phyloP scores from a whole-genome alignment of 2,329 filamentous ascomycete species.

The Colletotrichum chrysophilum region DNA sequence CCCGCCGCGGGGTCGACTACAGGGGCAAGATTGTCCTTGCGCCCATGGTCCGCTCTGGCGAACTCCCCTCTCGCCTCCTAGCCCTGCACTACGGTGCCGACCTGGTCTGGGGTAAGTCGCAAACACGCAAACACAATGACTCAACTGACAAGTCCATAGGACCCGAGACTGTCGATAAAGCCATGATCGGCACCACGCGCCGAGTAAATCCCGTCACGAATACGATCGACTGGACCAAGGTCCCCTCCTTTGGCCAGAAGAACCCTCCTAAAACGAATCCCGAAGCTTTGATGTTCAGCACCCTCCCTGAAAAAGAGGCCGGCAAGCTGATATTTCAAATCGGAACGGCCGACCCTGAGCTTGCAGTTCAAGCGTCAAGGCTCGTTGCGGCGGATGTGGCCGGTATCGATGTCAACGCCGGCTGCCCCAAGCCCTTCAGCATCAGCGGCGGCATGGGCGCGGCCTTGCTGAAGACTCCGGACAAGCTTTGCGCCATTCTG shows the following conservation, averaged over 20 bases:
- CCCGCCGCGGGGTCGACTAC: slow-evolving; percentile 89
- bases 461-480: slow-evolving; percentile 83
- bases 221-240: slow-evolving; percentile 84
- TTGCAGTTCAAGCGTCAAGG: slow-evolving; percentile 83
- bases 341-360: slow-evolving; percentile 82
- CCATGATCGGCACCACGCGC: slow-evolving; percentile 86
- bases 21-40: slow-evolving; percentile 92
- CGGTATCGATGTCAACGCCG: slow-evolving; percentile 96
- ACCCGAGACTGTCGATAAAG: slow-evolving; percentile 91
- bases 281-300: slow-evolving; percentile 80
- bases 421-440: slow-evolving; percentile 97
- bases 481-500: slow-evolving; percentile 83
- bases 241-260: slow-evolving; percentile 72
- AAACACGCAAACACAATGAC: background rate
- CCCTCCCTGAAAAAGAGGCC: slow-evolving; percentile 80
- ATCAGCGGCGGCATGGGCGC: slow-evolving; percentile 95
- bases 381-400: slow-evolving; percentile 86
- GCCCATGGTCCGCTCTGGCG: slow-evolving; percentile 97
- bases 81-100: slow-evolving; percentile 96
- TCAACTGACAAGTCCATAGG: slow-evolving; percentile 50
- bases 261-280: slow-evolving; percentile 57
- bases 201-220: slow-evolving; percentile 76
- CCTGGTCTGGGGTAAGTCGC: slow-evolving; percentile 83
- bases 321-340: slow-evolving; percentile 87
- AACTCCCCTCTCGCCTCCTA: slow-evolving; percentile 86